Base-by-base conservation (phyloP, 208 protist species). In the Leishmania arabica region DNA sequence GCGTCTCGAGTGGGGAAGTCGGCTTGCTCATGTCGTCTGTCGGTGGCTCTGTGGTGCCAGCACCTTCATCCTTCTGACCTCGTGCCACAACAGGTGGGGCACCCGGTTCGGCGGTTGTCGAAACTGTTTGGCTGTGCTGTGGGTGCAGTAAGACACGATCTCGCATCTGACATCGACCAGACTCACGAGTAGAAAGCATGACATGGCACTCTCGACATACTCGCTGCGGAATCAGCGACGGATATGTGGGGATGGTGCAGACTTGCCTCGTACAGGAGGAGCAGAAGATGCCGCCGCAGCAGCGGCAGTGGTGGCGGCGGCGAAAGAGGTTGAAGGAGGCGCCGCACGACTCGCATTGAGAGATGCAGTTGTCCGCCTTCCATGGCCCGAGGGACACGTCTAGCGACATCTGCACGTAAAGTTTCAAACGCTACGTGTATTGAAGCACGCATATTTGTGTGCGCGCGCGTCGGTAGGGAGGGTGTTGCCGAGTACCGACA, bases 271-370 rank as follows among this genome's bases (percentile, higher is more conserved):
- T 88, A 76, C 91, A 94, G 0, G 80, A 73, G 42, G 75, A 75
- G 72, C 89, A 92, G 72, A 92, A 94, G 64, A 91, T 88, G 31
- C 80, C 75, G 31, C 87, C 87, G 49, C 85, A 88, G 49, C 78
- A 81, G 6, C 85, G 81, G 45, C 85, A 88, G 60, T 83, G 85
- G 49, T 94, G 89, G 58, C 87, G 85, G 45, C 87, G 70, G 37
- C 69, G 75, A 40, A 79, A 75, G n/a, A 91, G 68, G 40, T 51
- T 87, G 69, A 92, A 91, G 64, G 42, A 60, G 1, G 40, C 37
- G 1, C 68, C 45, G 75, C 91, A 92, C 31, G 49, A 64, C 71
- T 90, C 87, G 62, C 91, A 94, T 19, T 34, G 11, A 0, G 64
- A 42, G 47, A 78, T 77, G 1, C 53, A n/a, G 40, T 72, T 62